Evolutionary conservation across 768 basidiomycete genomes (phyloP), one percentile per base, ranked within the genome.

Genomic region (Leucocoprinus leucothites): DNA sequence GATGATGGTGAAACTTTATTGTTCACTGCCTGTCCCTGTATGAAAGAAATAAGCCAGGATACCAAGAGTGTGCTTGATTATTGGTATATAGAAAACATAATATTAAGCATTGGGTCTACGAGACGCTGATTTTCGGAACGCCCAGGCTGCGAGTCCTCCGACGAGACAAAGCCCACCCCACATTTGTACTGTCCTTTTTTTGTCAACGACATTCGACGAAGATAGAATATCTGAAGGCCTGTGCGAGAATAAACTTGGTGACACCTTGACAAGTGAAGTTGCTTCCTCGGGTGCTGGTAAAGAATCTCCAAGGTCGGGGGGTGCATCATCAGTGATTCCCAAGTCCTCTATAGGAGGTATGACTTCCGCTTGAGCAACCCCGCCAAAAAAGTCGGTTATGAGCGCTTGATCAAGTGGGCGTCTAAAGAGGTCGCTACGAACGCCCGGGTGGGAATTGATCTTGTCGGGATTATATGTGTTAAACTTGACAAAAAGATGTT

Each of bases 331-430:
- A 11, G 16, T 22, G n/a, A 34, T 31, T 22, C n/a, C 6, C 18
- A n/a, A n/a, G n/a, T 50, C 36, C 13, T 50, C 48, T 19, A 25
- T 18, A n/a, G 36, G 34, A 13, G 46, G 38, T 14, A 35, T 31
- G 36, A 94, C 73, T 62, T 98, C 92, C 0, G 87, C 91, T 56
- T 89, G 87, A 14, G 89, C 78, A 16, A 97, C 91, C 1, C 91
- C 94, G 2, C 92, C 92, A 61, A 94, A 87, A 66, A 94, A 94
- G 67, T 94, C 91, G 3, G 91, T 93, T 52, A 94, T 78, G 2
- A 81, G 74, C 1, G 82, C 77, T 8, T 77, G 64, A 43, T 81
- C 75, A n/a, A 93, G 75, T 6, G 82, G 76, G 42, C 89, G 79
- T 8, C 66, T 67, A 73, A 93, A 98, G 16, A 94, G 79, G 66